Conservation (phyloP, 768 basidiomycete genomes). For the Amanita rubescens region DNA sequence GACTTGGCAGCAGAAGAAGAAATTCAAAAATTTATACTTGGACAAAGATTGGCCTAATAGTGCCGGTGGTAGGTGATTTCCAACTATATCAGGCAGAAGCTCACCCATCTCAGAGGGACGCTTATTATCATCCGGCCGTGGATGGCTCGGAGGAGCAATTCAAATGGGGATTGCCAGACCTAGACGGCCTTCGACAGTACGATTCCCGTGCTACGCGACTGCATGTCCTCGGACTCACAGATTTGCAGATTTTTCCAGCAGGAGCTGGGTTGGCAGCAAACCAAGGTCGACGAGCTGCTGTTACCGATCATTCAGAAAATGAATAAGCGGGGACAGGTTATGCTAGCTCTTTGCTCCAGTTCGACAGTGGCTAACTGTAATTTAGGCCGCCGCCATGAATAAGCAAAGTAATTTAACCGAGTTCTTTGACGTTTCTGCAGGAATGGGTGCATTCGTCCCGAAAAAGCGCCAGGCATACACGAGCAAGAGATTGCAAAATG, state of each 20-base stretch:
- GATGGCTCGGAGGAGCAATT: conserved; percentile 91
- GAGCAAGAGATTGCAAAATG: conserved; percentile 82
- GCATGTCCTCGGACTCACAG: not conserved
- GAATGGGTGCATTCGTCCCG: conserved; percentile 66
- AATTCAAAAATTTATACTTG: conserved; percentile 78
- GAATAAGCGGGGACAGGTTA: conserved; percentile 70
- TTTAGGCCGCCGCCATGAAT: conserved; percentile 57
- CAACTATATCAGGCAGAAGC: not conserved
- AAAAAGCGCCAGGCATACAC: conserved; percentile 75
- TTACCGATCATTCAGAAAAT: conserved; percentile 88
- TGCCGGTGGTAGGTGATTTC: conserved; percentile 59
- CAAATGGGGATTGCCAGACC: conserved; percentile 95
- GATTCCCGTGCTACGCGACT: conserved; percentile 15
- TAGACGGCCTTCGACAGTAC: conserved; percentile 83
- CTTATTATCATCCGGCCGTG: conserved; percentile 87
- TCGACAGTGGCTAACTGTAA: conserved; percentile 1
- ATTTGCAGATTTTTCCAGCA: conserved; percentile 54
- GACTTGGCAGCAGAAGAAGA: conserved; percentile 61
- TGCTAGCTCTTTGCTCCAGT: not conserved
- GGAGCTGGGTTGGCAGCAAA: conserved; percentile 76
- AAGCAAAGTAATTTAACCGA: conserved; percentile 70
- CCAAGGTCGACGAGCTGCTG: conserved; percentile 86
- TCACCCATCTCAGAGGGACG: conserved; percentile 57
- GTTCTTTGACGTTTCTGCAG: conserved; percentile 66
- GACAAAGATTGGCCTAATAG: conserved; percentile 86